phyloP scores from a whole-genome alignment of 148 eudicot genomes.

The Chenopodium formosanum region DNA sequence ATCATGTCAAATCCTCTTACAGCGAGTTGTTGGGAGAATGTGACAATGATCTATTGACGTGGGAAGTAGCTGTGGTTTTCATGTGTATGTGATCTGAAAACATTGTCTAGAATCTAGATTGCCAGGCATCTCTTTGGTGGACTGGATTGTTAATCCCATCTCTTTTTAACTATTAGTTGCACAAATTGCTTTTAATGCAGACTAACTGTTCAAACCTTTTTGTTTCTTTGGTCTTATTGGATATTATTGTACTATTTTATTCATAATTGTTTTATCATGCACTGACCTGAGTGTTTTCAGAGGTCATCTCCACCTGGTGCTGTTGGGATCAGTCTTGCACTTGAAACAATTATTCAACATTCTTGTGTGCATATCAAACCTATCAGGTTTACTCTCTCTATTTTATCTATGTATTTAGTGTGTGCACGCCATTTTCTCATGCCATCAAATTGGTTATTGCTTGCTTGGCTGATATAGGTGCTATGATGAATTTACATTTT shows the following conservation, averaged over 20 bases:
- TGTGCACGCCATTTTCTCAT: neutral
- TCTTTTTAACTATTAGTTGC: neutral
- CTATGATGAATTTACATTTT: conserved; percentile 1
- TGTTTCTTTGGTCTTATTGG: neutral
- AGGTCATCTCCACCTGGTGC: conserved; percentile 88
- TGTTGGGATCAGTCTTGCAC: conserved; percentile 87
- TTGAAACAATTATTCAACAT: conserved; percentile 80
- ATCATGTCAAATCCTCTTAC: too few species aligned
- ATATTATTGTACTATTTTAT: too few species aligned
- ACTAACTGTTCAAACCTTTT: neutral
- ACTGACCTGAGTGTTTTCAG: conserved; percentile 38
- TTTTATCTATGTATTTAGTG: neutral
- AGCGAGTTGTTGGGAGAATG: too few species aligned
- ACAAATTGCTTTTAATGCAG: neutral
- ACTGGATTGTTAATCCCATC: neutral
- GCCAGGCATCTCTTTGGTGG: neutral
- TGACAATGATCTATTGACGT: too few species aligned
- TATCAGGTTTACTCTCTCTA: conserved; percentile 42
- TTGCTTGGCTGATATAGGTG: neutral
- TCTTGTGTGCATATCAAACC: conserved; percentile 54
- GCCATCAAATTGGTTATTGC: neutral
- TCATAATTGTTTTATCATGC: neutral
- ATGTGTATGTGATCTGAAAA: neutral
- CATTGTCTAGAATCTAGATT: neutral
- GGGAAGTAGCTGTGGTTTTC: too few species aligned